Evolutionary conservation across 2,329 filamentous ascomycete species (phyloP), one percentile per base, ranked within the genome.

Genomic region (Epichloe sylvatica): DNA sequence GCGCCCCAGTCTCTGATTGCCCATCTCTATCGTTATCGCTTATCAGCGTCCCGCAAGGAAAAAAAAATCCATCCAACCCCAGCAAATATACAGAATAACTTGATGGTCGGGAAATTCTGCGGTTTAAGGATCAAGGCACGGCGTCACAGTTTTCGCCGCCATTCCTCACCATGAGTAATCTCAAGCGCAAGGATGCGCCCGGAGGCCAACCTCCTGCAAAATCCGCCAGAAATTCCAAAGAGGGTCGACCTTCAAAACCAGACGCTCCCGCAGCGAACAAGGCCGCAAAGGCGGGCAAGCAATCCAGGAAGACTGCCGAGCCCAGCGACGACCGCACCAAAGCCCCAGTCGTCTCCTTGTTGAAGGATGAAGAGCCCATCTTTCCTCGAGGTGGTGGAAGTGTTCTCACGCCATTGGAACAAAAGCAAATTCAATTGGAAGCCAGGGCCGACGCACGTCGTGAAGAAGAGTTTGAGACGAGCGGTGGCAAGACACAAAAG

Each of bases 361-460:
- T 78, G 46, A 80, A 76, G 64, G 84, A 92, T 56, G 92, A 97
- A 56, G 92, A 96, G 63, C 82, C 83, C 35, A 75, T 91, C 42
- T 98, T 98, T 60, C 91, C 92, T 57, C 81, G 92, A 74, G 92
- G 92, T 50, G 94, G 92, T 41, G 91, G 81, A 48, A 94, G 87
- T 62, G 76, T 95, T 47, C 71, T 98, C 63, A 96, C 92, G 2
- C 90, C 92, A 19, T 73, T 98, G 47, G 92, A 98, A 66, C 86
- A 94, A 64, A 96, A 95, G 70, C 88, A 97, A 67, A 97, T 98
- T 54, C 84, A 92, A 60, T 83, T 94, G 51, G 85, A 97, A 67
- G 92, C 92, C 43, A 92, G 86, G 62, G 83, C 84, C 59, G 92
- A 98, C 72, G 92, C 90, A 39, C 72, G 94, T 38, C 92, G 91